Evolutionary conservation across 129 eudicot genomes (phyloP), one percentile per base, ranked within the genome.

Genomic region (Flaveria bidentis): DNA sequence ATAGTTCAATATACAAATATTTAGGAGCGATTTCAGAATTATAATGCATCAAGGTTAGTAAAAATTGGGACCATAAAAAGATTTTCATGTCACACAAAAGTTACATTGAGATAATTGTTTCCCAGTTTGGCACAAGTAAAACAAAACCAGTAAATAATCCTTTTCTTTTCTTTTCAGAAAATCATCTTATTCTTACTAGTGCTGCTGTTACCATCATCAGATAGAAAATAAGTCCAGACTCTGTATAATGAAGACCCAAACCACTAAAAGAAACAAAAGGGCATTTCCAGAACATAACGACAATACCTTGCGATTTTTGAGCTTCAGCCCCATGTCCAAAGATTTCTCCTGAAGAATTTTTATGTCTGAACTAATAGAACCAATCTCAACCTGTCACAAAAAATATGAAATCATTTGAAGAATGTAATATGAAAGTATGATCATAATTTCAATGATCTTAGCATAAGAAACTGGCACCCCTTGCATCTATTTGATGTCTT

Each of bases 321-420:
- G 96, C 90, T 87, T 94, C 73, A 94, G 82, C 52, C 98, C 98
- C 98, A 94, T 94, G 70, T 94, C 97, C 90, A 94, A 86, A 72
- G 98, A 94, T 79, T 91, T 94, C 84, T 94, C 98, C 78, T 94
- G 98, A 70, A 94, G 97, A 67, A 94, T 87, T 83, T 91, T 91
- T 66, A 94, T 94, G 86, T 94, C 98, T 58, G 98, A 89, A 76
- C 98, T 94, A 75, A 94, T 94, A 23, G 98, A 94, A 73, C 98
- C 98, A 66, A 94, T 94, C 80, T 94, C 98, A 72, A 84, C 91
- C 98, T 94, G 60, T 41, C 72, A 84, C 53, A 77, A 66, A 33
- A 47, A 11, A 69, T 13, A 41, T 47, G 10, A 50, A 67, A 66
- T 23, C 68, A 52, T 67, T 69, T 58, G 56, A 71, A 12, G 39